Base-by-base conservation (phyloP, 106 monocot genomes). In the Dendrobium catenatum region DNA sequence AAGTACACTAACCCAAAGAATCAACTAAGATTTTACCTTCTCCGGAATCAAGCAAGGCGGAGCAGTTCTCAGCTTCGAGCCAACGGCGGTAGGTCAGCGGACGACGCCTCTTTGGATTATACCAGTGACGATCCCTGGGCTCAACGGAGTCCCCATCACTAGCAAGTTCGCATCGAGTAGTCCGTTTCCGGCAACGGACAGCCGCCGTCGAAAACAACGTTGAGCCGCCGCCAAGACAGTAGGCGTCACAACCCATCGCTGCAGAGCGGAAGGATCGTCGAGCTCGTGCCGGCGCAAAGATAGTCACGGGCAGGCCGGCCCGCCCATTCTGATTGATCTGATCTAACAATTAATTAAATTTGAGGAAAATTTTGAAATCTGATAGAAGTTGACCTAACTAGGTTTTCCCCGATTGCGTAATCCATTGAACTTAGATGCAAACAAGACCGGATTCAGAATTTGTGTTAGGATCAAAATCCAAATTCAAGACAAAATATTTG, bases 121-220 rank as follows among this genome's bases (percentile, higher is more conserved):
- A 76, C 86, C 84, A 89, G 40, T 56, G 31, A 10, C 84, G 84
- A 77, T 82, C 73, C 26, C 76, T 43, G 37, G 47, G 79, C 55
- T 42, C 20, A 40, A 56, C 40, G 17, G 43, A 75, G 55, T 31
- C 72, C 56, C 20, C 17, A 4, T 58, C 13, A 9, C 78, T 3
- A 16, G 27, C 4, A 13, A 70, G 13, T 27, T 37, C 70, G 37
- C 70, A 37, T 27, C 70, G 27, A 37, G 33, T 74, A 9, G 29
- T 74, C 42, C 67, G 49, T 19, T 42, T 42, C 24, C 42, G 40
- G 19, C 16, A 55, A 56, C 19, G 67, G 51, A 10, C 54, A 42
- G 27, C 78, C 55, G 29, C 78, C 5, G 78, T 26, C 51, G 78
- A 48, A 15, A 55, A 17, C 13, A 51, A 49, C 46, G 9, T 0